These are phyloP conservation scores for Aurinia saxatilis DNA, from an alignment of 345 rosid species.

Conservation along the genomic window DNA sequence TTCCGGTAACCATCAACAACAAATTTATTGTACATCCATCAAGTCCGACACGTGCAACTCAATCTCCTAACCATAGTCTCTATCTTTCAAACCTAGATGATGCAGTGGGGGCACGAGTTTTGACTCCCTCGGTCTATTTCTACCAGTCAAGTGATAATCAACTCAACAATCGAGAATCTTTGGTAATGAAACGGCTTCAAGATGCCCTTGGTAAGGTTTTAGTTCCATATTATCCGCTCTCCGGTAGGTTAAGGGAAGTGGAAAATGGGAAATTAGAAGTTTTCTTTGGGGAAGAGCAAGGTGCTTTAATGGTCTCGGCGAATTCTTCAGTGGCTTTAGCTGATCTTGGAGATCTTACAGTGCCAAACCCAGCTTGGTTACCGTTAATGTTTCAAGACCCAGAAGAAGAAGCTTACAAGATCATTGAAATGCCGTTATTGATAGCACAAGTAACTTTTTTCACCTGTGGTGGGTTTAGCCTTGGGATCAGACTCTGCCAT, in stretches of 20 bases:
- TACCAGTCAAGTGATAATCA: slow-evolving; percentile 24
- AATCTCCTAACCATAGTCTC: slow-evolving; percentile 37
- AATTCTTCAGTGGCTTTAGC: slow-evolving; percentile 41
- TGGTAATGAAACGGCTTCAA: slow-evolving; percentile 28
- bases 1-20: slow-evolving; percentile 38
- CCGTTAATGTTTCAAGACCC: slow-evolving; percentile 59
- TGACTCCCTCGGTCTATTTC: slow-evolving; percentile 85
- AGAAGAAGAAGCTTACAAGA: slow-evolving; percentile 68
- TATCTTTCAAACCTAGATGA: slow-evolving; percentile 92
- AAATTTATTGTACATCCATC: slow-evolving; percentile 45
- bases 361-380: slow-evolving; percentile 86
- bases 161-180: slow-evolving; percentile 5
- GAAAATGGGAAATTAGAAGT: slow-evolving; percentile 63
- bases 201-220: slow-evolving; percentile 56
- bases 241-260: slow-evolving; percentile 68
- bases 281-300: slow-evolving; percentile 62
- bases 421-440: slow-evolving; percentile 74
- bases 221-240: slow-evolving; percentile 80
- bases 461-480: slow-evolving; percentile 76
- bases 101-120: slow-evolving; percentile 66
- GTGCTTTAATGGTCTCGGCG: slow-evolving; percentile 73
- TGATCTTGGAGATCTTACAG: slow-evolving; percentile 70
- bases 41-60: slow-evolving; percentile 40
- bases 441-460: slow-evolving; percentile 79
- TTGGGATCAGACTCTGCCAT: slow-evolving; percentile 81